phyloP scores from a whole-genome alignment of 169 alveolate genomes.

The Condylostoma magnum region DNA sequence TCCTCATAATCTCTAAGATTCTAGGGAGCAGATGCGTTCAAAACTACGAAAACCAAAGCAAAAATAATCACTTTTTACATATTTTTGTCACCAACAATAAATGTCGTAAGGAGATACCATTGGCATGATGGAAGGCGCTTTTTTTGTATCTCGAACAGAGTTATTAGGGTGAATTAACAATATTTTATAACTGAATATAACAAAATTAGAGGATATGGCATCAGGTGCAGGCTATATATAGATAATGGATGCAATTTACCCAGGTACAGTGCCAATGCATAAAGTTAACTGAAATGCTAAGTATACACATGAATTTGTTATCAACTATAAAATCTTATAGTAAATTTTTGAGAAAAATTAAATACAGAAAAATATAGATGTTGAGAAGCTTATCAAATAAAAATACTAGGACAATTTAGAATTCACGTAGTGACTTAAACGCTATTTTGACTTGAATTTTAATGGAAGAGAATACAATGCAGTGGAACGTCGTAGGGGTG shows the following conservation, averaged over 20 bases:
- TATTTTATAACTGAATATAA: conserved; percentile 76
- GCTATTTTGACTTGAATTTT: conserved; percentile 83
- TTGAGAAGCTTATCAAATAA: conserved; percentile 88
- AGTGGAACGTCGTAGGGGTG: conserved; percentile 21
- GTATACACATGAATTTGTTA: conserved; percentile 92
- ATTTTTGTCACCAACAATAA: not conserved
- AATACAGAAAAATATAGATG: conserved; percentile 90
- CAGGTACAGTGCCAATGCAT: conserved; percentile 81
- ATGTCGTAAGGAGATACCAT: conserved; percentile 5
- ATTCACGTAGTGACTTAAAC: conserved; percentile 96
- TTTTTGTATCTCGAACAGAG: conserved; percentile 86
- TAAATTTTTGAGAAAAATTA: conserved; percentile 89
- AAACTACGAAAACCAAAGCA: not conserved
- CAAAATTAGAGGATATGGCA: conserved; percentile 94
- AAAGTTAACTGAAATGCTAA: conserved; percentile 96
- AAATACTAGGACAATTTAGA: conserved; percentile 95
- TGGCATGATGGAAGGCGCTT: conserved; percentile 89
- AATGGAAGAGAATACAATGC: conserved; percentile 25
- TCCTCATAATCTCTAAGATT: not conserved
- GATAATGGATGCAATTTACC: conserved; percentile 90
- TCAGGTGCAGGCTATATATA: conserved; percentile 96
- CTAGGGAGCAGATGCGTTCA: not conserved
- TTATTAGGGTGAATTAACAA: conserved; percentile 90
- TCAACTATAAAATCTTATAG: conserved; percentile 94
- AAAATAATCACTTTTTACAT: not conserved